phyloP scores from a whole-genome alignment of 306 rosid genomes.

The apple (Malus domestica) region DNA sequence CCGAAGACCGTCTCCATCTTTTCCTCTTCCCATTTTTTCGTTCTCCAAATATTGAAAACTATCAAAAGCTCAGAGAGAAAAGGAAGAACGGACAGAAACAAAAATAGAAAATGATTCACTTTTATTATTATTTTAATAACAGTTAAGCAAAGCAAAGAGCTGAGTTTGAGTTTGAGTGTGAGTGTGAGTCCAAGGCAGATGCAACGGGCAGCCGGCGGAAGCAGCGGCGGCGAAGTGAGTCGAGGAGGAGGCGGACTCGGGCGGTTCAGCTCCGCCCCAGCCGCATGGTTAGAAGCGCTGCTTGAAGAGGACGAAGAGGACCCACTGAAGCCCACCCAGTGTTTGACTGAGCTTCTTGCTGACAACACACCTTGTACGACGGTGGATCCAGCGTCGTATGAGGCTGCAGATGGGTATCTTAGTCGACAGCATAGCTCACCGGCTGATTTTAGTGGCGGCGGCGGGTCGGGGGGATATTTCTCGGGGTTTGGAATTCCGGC shows the following conservation, averaged over 20 bases:
- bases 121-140: no score
- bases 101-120: not conserved
- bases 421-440: slow-evolving; percentile 54
- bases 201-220: slow-evolving; percentile 47
- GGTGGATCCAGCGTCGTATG: slow-evolving; percentile 6
- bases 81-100: not conserved
- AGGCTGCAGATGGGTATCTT: slow-evolving; percentile 11
- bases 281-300: slow-evolving; percentile 71
- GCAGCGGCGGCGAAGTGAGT: slow-evolving; percentile 19
- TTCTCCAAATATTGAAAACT: not conserved
- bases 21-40: not conserved
- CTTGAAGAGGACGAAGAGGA: slow-evolving; percentile 54
- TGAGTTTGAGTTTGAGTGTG: not conserved
- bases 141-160: not conserved
- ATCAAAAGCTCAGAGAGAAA: not conserved
- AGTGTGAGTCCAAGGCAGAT: slow-evolving; percentile 24
- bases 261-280: slow-evolving; percentile 74
- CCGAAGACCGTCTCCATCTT: not conserved
- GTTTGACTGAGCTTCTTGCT: slow-evolving; percentile 65
- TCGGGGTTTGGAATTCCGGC: slow-evolving; percentile 32
- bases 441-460: slow-evolving; percentile 36
- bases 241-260: slow-evolving; percentile 32
- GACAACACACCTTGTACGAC: slow-evolving; percentile 17
- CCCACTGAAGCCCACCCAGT: slow-evolving; percentile 41
- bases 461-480: slow-evolving; percentile 32